Evolutionary conservation across 371 early-diverging fungal genomes (phyloP).

Genomic region (Rhizopus microsporus): DNA sequence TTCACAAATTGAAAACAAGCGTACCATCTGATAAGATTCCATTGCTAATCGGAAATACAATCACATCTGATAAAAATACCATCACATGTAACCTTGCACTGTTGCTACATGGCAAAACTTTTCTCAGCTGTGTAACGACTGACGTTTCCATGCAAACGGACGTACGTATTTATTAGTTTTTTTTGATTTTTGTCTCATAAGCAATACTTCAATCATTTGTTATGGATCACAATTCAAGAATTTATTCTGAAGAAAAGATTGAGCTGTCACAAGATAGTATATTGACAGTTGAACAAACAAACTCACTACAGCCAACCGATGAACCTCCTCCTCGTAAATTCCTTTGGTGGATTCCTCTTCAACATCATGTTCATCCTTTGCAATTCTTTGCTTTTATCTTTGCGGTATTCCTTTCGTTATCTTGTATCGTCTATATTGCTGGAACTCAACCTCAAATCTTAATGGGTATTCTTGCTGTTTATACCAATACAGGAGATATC

Average conservation of each 20-base stretch:
- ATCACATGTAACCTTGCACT: neutral
- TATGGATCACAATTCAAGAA: slow-evolving; percentile 1
- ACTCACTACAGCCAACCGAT: slow-evolving; percentile 1
- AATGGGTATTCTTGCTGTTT: slow-evolving; percentile 15
- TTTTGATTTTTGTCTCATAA: no score
- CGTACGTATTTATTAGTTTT: no score
- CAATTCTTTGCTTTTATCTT: slow-evolving; percentile 37
- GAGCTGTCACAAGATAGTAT: slow-evolving; percentile 7
- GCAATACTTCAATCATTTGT: no score
- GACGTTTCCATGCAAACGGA: no score
- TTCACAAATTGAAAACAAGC: neutral
- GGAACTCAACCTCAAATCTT: slow-evolving; percentile 36
- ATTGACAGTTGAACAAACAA: slow-evolving; percentile 4
- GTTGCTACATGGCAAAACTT: neutral
- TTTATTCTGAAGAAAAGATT: slow-evolving; percentile 9
- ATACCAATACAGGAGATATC: slow-evolving; percentile 30
- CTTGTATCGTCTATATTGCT: slow-evolving; percentile 39
- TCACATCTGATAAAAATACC: neutral
- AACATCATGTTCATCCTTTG: slow-evolving; percentile 33
- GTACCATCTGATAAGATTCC: neutral
- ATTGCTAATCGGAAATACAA: neutral
- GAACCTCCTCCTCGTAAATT: slow-evolving; percentile 32
- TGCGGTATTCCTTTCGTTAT: slow-evolving; percentile 31
- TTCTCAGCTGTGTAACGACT: no score
- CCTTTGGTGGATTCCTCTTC: slow-evolving; percentile 42